phyloP scores from a whole-genome alignment of 2,329 filamentous ascomycete genomes.

The Sclerotinia spermophila region DNA sequence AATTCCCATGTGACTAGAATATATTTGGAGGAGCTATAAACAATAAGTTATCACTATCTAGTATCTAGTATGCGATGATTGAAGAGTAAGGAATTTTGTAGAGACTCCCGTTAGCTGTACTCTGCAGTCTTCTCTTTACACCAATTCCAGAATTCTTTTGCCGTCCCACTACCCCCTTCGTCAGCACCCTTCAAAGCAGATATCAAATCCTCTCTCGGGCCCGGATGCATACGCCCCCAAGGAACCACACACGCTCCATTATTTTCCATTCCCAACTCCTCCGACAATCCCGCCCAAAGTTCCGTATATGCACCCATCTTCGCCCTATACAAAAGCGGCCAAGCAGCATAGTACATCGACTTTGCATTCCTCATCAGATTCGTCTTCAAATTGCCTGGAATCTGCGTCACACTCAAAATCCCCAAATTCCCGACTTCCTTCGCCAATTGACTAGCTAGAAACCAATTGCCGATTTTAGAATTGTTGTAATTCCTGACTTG shows the following conservation, averaged over 20 bases:
- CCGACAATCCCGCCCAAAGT: slow-evolving; percentile 18
- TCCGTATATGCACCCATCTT: slow-evolving; percentile 22
- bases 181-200: slow-evolving; percentile 22
- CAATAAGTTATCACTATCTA: too few relatives aligned
- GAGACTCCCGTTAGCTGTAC: not conserved
- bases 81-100: not conserved
- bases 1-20: not conserved
- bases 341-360: not conserved
- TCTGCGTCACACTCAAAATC: slow-evolving; percentile 26
- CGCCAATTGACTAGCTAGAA: slow-evolving; percentile 23
- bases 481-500: slow-evolving; percentile 19
- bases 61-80: not conserved
- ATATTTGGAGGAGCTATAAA: too few relatives aligned
- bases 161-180: slow-evolving; percentile 28
- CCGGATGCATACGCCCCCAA: slow-evolving; percentile 41
- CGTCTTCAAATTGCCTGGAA: slow-evolving; percentile 26
- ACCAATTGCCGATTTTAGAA: slow-evolving; percentile 27
- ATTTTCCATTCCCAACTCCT: not conserved
- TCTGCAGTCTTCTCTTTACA: slow-evolving; percentile 25
- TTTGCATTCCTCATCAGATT: slow-evolving; percentile 5
- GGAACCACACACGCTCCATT: slow-evolving; percentile 28
- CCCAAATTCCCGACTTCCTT: slow-evolving; percentile 8
- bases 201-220: slow-evolving; percentile 25
- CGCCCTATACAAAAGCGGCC: slow-evolving; percentile 1
- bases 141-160: slow-evolving; percentile 29